phyloP scores from a whole-genome alignment of 768 basidiomycete species.

The Russula olivacea region DNA sequence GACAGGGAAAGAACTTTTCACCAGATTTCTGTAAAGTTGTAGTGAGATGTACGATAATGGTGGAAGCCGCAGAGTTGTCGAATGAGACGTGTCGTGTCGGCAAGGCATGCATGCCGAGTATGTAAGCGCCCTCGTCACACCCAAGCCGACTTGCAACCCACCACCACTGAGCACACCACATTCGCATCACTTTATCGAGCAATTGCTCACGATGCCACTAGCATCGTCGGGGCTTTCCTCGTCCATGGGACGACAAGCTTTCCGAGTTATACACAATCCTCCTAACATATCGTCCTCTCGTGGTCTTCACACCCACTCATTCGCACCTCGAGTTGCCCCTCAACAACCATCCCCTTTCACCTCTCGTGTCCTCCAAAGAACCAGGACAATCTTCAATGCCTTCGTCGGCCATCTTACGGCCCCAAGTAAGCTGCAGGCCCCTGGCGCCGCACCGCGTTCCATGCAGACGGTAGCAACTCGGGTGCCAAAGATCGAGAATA shows the following conservation, averaged over 20 bases:
- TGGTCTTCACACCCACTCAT: slow-evolving; percentile 43
- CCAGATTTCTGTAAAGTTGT: not conserved
- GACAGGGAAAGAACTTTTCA: not conserved
- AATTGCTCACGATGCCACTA: slow-evolving; percentile 29
- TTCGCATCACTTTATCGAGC: not conserved
- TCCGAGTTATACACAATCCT: slow-evolving; percentile 25
- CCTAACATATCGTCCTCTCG: slow-evolving; percentile 31
- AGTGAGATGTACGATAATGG: not conserved
- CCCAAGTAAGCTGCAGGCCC: slow-evolving; percentile 41
- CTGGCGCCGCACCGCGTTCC: slow-evolving; percentile 31
- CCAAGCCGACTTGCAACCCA: not conserved
- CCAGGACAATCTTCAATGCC: slow-evolving; percentile 49
- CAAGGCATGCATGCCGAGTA: not conserved
- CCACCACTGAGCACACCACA: not conserved
- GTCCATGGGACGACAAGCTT: slow-evolving; percentile 26
- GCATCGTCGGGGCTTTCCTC: slow-evolving; percentile 31
- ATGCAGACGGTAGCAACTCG: slow-evolving; percentile 28
- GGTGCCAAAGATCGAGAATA: slow-evolving; percentile 42
- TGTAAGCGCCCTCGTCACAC: not conserved
- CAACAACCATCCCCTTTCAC: slow-evolving; percentile 32
- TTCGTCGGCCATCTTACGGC: slow-evolving; percentile 54
- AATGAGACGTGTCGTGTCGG: not conserved
- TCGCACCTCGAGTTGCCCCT: slow-evolving; percentile 32
- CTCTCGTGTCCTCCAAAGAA: slow-evolving; percentile 44
- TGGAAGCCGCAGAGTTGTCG: too few species aligned